Conservation (phyloP, 345 rosid species). For the Heritiera fomes region DNA sequence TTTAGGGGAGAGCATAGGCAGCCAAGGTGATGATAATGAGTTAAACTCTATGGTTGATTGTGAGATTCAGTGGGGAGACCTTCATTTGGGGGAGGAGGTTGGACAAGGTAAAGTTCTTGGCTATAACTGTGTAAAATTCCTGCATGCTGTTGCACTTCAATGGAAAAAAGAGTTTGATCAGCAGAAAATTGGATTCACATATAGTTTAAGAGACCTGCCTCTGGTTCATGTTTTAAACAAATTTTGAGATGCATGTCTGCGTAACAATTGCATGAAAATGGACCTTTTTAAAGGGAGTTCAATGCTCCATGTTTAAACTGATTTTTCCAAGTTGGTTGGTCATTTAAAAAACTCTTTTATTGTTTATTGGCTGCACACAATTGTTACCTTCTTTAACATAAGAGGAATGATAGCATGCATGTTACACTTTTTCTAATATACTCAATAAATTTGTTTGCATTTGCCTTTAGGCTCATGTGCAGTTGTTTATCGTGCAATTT, state of each 20-base stretch:
- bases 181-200: background rate
- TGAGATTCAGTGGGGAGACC: constrained; percentile 77
- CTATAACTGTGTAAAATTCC: background rate
- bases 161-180: background rate
- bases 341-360: background rate
- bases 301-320: background rate
- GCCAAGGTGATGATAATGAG: constrained; percentile 43
- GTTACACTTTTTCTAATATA: background rate
- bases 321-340: background rate
- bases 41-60: constrained; percentile 40
- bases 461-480: constrained; percentile 68
- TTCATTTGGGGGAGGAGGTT: constrained; percentile 66
- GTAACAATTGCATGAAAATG: background rate
- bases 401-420: background rate
- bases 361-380: background rate
- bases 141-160: background rate
- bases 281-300: background rate
- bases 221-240: background rate
- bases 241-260: background rate
- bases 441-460: background rate
- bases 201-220: background rate
- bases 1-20: constrained; percentile 39
- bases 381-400: background rate
- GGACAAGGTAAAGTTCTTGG: constrained; percentile 65
- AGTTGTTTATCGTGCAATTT: constrained; percentile 64